A percentile compares a stretch with the other conserved stretches of the same genome.
These are phyloP conservation scores for Phalaenopsis hybrid DNA, from an alignment of 116 monocot species.

Conservation along the genomic window DNA sequence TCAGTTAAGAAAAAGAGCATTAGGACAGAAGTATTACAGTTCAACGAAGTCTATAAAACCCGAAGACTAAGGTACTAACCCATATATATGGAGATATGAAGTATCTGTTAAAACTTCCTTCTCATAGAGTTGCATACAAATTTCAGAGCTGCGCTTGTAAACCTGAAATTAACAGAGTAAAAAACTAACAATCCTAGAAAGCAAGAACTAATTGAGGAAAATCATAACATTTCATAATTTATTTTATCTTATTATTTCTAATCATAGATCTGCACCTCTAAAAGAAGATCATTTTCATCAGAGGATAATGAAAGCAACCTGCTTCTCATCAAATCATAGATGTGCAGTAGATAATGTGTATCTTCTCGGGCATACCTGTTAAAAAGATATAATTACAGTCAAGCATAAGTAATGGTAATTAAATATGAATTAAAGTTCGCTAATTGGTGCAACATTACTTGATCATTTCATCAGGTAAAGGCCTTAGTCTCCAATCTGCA, in stretches of 20 bases:
- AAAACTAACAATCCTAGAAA: neutral
- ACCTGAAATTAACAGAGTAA: constrained; percentile 35
- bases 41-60: neutral
- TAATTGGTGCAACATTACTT: constrained; percentile 43
- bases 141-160: constrained; percentile 60
- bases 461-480: constrained; percentile 85
- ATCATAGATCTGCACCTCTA: constrained; percentile 35
- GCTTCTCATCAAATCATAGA: constrained; percentile 81
- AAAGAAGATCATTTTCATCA: constrained; percentile 50
- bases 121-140: constrained; percentile 90
- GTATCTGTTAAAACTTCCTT: constrained; percentile 85
- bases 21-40: neutral
- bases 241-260: neutral
- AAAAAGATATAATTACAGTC: constrained; percentile 7
- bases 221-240: neutral
- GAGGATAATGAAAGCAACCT: constrained; percentile 44
- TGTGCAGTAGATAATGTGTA: constrained; percentile 82
- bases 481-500: constrained; percentile 94
- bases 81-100: constrained; percentile 76
- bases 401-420: neutral
- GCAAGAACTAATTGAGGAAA: neutral
- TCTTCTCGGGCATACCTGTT: constrained; percentile 96
- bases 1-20: neutral
- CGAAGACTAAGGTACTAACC: constrained; percentile 31
- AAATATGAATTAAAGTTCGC: neutral